Evolutionary conservation across 2,329 filamentous ascomycete genomes (phyloP).

Genomic region (Botrytis galanthina): DNA sequence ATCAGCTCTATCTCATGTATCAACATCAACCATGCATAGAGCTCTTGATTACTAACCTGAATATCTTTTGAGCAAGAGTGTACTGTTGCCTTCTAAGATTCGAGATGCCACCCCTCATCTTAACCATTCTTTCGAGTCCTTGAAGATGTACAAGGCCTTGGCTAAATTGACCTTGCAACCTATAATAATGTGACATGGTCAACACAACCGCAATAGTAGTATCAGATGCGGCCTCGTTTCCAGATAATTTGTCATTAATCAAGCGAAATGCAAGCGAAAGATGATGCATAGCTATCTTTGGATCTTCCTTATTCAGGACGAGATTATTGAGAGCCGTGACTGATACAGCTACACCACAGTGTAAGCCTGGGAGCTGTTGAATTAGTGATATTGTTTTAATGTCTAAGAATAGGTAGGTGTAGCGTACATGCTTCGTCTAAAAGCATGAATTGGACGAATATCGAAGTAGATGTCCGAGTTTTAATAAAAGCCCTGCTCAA

Average conservation of each 20-base stretch:
- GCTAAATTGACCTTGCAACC: conserved; percentile 29
- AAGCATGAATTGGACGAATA: background rate
- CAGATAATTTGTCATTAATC: conserved; percentile 36
- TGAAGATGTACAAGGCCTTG: conserved; percentile 37
- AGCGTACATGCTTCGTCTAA: background rate
- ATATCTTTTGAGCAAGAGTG: background rate
- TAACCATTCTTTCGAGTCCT: conserved; percentile 37
- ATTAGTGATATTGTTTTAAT: background rate
- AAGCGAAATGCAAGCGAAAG: conserved; percentile 34
- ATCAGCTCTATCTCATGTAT: background rate
- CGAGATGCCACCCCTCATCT: conserved; percentile 32
- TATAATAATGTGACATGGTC: conserved; percentile 34
- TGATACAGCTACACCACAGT: conserved; percentile 34
- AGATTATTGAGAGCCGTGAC: conserved; percentile 24
- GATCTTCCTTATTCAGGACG: conserved; percentile 17
- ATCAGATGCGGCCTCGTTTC: conserved; percentile 32
- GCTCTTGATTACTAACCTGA: background rate
- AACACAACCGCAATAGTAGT: conserved; percentile 37
- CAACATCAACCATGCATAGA: background rate
- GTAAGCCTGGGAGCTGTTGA: conserved; percentile 32
- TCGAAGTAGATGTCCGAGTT: background rate
- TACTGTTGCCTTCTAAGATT: background rate
- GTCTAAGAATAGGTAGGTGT: background rate
- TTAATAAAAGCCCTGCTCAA: background rate
- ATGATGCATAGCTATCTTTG: conserved; percentile 31